Evolutionary conservation across 257 asterid species (phyloP).

Genomic region (Lycium ferocissimum): DNA sequence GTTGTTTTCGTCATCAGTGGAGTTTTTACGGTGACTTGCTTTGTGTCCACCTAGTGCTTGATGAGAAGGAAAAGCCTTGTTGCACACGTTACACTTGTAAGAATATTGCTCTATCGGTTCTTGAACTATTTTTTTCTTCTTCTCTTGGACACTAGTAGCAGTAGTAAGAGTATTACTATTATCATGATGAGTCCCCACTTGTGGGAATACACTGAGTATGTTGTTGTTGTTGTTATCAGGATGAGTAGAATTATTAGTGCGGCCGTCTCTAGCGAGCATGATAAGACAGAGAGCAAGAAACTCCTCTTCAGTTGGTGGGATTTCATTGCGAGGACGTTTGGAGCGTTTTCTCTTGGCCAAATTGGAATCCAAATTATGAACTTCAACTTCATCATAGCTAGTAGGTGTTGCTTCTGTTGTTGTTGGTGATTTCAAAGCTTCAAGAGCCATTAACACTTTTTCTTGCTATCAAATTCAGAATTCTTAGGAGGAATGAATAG

Average conservation of each 20-base stretch:
- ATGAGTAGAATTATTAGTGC: neutral
- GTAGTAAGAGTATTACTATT: too few relatives aligned
- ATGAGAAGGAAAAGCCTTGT: conserved; percentile 43
- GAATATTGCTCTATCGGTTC: neutral
- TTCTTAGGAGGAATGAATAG: neutral
- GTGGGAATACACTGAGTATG: too few relatives aligned
- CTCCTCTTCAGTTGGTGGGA: conserved; percentile 38
- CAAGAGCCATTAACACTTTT: conserved; percentile 48
- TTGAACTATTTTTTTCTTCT: neutral
- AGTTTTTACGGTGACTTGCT: conserved; percentile 47
- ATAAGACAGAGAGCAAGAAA: conserved; percentile 63
- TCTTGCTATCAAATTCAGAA: conserved; percentile 11
- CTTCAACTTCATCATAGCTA: conserved; percentile 37
- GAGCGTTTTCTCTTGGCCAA: conserved; percentile 52
- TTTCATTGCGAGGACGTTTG: conserved; percentile 53
- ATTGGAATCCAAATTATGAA: neutral
- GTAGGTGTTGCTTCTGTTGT: conserved; percentile 38
- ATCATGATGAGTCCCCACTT: too few relatives aligned
- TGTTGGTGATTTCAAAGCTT: conserved; percentile 52
- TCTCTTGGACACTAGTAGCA: neutral
- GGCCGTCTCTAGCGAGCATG: conserved; percentile 67
- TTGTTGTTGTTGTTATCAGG: too few relatives aligned
- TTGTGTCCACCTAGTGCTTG: conserved; percentile 69
- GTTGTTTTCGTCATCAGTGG: neutral
- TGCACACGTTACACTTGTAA: conserved; percentile 46